Conservation (phyloP, 2,329 filamentous ascomycete genomes). For the Fusarium piperis region DNA sequence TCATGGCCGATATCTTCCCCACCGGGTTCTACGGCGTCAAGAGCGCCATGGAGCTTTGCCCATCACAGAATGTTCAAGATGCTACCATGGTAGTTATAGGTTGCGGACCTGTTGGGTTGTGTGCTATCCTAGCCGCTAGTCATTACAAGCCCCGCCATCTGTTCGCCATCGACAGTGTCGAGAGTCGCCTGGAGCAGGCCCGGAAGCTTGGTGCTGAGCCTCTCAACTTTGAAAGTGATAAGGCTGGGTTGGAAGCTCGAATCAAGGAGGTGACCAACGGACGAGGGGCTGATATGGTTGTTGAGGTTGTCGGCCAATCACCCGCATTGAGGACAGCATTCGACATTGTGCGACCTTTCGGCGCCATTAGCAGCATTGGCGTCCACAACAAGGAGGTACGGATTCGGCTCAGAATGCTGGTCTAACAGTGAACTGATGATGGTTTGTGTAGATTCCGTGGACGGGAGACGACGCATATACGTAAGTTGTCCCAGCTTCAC, state of each 20-base stretch:
- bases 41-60: slow-evolving; percentile 76
- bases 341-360: slow-evolving; percentile 77
- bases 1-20: slow-evolving; percentile 95
- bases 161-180: slow-evolving; percentile 82
- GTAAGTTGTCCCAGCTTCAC: slow-evolving; percentile 48
- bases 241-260: slow-evolving; percentile 70
- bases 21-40: slow-evolving; percentile 85
- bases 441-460: slow-evolving; percentile 69
- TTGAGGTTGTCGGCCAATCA: slow-evolving; percentile 79
- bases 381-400: slow-evolving; percentile 78
- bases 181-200: slow-evolving; percentile 78
- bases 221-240: slow-evolving; percentile 78
- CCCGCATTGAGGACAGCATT: slow-evolving; percentile 76
- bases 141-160: slow-evolving; percentile 79
- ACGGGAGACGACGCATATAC: slow-evolving; percentile 69
- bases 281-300: slow-evolving; percentile 84
- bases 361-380: slow-evolving; percentile 78
- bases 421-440: slow-evolving; percentile 4
- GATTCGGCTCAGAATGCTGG: background rate
- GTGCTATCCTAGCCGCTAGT: slow-evolving; percentile 81
- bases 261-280: slow-evolving; percentile 81
- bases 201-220: slow-evolving; percentile 80
- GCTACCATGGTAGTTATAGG: slow-evolving; percentile 83
- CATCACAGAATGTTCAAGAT: slow-evolving; percentile 46
- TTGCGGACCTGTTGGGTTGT: slow-evolving; percentile 87